Evolutionary conservation across 2,329 filamentous ascomycete species (phyloP).

Genomic region (Colletotrichum abscissum): DNA sequence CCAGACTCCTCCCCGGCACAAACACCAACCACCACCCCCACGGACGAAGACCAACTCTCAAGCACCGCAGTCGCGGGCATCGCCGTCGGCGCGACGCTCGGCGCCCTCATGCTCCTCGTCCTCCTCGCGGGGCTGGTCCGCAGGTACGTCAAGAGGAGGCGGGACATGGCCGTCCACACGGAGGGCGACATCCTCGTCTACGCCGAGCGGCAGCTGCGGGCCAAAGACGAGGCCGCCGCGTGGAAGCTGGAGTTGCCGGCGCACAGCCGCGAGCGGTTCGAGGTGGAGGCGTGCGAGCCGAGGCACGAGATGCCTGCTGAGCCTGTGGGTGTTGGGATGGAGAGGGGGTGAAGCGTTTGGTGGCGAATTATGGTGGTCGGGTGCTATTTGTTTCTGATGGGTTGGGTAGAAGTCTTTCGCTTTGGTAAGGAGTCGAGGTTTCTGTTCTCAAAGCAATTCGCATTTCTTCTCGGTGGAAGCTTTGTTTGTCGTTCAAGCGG

Average conservation of each 20-base stretch:
- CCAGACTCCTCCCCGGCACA: not conserved
- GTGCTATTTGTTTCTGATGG: too few relatives aligned
- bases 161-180: not conserved
- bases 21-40: not conserved
- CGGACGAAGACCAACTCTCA: not conserved
- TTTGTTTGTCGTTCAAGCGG: too few relatives aligned
- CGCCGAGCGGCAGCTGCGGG: conserved; percentile 10
- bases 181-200: not conserved
- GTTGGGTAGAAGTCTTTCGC: too few relatives aligned
- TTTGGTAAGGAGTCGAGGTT: too few relatives aligned
- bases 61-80: not conserved
- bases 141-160: not conserved
- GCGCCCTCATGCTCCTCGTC: not conserved
- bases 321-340: not conserved
- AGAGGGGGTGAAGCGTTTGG: too few relatives aligned
- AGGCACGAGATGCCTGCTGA: not conserved
- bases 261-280: not conserved
- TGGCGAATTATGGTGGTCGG: too few relatives aligned
- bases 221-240: not conserved
- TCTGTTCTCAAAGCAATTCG: too few relatives aligned
- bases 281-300: not conserved
- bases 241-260: not conserved
- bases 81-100: not conserved
- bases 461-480: too few relatives aligned
- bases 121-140: not conserved